Evolutionary conservation across 2,329 filamentous ascomycete species (phyloP).

Genomic region (Diaporthe citri): DNA sequence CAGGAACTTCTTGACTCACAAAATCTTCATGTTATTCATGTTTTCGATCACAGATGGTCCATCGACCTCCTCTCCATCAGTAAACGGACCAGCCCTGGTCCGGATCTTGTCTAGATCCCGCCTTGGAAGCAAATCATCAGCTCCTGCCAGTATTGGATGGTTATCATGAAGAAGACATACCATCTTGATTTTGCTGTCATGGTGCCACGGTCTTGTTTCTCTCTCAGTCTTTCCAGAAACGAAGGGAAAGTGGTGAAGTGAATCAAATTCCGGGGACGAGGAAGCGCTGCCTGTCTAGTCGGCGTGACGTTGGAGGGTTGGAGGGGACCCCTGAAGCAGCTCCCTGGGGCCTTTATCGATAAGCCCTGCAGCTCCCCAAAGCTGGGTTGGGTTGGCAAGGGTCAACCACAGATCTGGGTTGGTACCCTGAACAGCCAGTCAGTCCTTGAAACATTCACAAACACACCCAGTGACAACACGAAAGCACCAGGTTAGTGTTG

Average conservation of each 20-base stretch:
- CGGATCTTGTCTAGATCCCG: conserved; percentile 87
- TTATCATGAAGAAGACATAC: conserved; percentile 42
- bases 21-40: conserved; percentile 78
- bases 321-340: conserved; percentile 28
- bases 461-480: not conserved
- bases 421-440: not conserved
- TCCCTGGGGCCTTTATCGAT: conserved; percentile 39
- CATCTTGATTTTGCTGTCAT: conserved; percentile 48
- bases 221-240: not conserved
- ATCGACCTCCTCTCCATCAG: conserved; percentile 70
- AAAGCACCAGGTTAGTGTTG: not conserved
- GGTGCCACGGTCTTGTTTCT: not conserved
- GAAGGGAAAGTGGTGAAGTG: not conserved
- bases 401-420: not conserved
- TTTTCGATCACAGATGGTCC: conserved; percentile 66
- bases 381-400: not conserved
- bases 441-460: not conserved
- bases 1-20: conserved; percentile 64
- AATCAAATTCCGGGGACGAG: not conserved
- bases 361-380: conserved; percentile 19
- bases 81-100: conserved; percentile 82
- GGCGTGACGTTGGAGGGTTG: conserved; percentile 23
- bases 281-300: not conserved
- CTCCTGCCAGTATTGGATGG: not conserved
- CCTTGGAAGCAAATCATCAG: conserved; percentile 62